Evolutionary conservation across 371 early-diverging fungal species (phyloP).

Genomic region (Lichtheimia ornata): DNA sequence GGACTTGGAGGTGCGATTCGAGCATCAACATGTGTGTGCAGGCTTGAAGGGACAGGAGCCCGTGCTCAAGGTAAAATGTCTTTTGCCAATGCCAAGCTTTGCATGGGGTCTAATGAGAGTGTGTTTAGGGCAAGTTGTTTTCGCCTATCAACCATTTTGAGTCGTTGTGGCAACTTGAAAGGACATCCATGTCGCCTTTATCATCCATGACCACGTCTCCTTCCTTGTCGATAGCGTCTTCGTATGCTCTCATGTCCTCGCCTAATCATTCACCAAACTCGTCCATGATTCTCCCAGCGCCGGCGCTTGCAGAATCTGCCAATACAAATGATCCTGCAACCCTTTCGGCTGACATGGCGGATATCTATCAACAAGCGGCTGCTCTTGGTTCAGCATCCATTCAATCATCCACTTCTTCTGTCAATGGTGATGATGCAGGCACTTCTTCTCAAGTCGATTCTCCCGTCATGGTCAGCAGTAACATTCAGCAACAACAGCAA

Average conservation of each 20-base stretch:
- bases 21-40: conserved; percentile 40
- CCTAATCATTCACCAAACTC: conserved; percentile 53
- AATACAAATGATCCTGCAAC: conserved; percentile 21
- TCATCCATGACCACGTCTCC: conserved; percentile 57
- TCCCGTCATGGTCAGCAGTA: not conserved
- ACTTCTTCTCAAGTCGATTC: too few relatives aligned
- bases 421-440: conserved; percentile 20
- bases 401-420: conserved; percentile 29
- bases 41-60: conserved; percentile 51
- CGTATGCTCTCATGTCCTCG: conserved; percentile 54
- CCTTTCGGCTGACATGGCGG: conserved; percentile 29
- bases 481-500: conserved; percentile 10
- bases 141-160: conserved; percentile 47
- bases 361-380: conserved; percentile 38
- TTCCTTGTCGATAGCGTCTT: conserved; percentile 53
- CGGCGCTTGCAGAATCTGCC: conserved; percentile 37
- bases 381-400: conserved; percentile 29
- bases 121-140: conserved; percentile 47
- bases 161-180: conserved; percentile 55
- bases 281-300: conserved; percentile 44
- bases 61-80: conserved; percentile 47
- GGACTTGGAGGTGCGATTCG: conserved; percentile 48
- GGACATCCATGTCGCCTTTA: conserved; percentile 39
- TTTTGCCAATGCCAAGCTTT: too few relatives aligned
- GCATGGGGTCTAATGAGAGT: not conserved